Conservation (phyloP, 306 rosid genomes). For the Rosa persica region DNA sequence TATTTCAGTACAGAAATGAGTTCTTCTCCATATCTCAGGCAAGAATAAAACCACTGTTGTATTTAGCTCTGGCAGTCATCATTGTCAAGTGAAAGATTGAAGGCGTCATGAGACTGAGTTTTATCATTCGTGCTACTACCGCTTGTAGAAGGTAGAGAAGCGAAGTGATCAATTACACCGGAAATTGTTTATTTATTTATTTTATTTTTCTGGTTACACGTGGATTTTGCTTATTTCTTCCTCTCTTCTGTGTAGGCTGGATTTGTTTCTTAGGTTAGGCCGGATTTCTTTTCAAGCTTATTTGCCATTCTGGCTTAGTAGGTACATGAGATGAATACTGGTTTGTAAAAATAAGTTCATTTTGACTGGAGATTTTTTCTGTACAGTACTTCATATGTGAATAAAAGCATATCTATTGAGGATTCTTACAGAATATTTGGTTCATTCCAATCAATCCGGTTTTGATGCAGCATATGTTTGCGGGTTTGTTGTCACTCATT, state of each 20-base stretch:
- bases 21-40: slow-evolving; percentile 54
- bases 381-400: slow-evolving; percentile 13
- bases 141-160: not conserved
- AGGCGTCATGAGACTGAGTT: not conserved
- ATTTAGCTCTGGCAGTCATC: slow-evolving; percentile 9
- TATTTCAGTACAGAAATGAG: slow-evolving; percentile 74
- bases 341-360: slow-evolving; percentile 17
- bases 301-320: slow-evolving; percentile 5
- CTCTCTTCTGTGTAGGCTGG: not conserved
- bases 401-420: not conserved
- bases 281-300: slow-evolving; percentile 5
- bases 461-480: not conserved
- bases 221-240: not conserved
- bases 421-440: not conserved
- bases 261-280: not conserved
- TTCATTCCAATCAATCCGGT: not conserved
- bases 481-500: not conserved
- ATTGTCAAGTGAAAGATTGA: slow-evolving; percentile 17
- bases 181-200: not conserved
- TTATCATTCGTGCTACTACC: slow-evolving; percentile 2
- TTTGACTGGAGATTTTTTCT: not conserved
- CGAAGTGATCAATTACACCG: not conserved
- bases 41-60: slow-evolving; percentile 43
- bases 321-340: not conserved
- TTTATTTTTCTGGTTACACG: not conserved